phyloP scores from a whole-genome alignment of 1,284 basidiomycete genomes.

The Ceratobasidium papillatum region DNA sequence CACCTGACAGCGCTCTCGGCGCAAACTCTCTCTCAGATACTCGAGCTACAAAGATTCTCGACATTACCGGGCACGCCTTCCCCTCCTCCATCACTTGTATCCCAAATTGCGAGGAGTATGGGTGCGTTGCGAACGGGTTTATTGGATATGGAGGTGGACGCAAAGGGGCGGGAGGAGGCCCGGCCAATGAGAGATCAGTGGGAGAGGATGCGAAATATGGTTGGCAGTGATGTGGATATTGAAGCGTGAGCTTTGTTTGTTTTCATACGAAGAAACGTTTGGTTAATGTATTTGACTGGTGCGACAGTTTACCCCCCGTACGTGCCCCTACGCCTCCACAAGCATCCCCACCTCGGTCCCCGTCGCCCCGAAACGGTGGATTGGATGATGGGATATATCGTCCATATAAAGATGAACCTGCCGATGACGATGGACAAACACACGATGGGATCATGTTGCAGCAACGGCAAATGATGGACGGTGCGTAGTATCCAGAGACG shows the following conservation, averaged over 20 bases:
- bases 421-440: constrained; percentile 24
- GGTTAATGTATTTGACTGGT: constrained; percentile 6
- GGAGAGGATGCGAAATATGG: constrained; percentile 43
- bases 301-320: constrained; percentile 33
- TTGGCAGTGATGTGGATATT: constrained; percentile 39
- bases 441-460: constrained; percentile 42
- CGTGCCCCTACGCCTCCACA: constrained; percentile 21
- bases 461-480: constrained; percentile 46
- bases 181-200: constrained; percentile 43
- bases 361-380: constrained; percentile 33
- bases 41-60: constrained; percentile 44
- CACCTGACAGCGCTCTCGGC: constrained; percentile 42
- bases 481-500: constrained; percentile 1
- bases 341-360: constrained; percentile 20
- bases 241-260: constrained; percentile 36
- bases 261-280: neutral
- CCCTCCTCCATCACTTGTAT: constrained; percentile 42
- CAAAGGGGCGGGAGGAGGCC: constrained; percentile 35
- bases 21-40: constrained; percentile 41
- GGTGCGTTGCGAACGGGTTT: constrained; percentile 42
- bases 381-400: constrained; percentile 36
- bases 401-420: constrained; percentile 44
- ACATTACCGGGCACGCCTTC: constrained; percentile 40
- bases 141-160: constrained; percentile 39
- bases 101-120: constrained; percentile 42